Base-by-base conservation (phyloP, 1,284 basidiomycete species). In the Wolfiporia cocos region DNA sequence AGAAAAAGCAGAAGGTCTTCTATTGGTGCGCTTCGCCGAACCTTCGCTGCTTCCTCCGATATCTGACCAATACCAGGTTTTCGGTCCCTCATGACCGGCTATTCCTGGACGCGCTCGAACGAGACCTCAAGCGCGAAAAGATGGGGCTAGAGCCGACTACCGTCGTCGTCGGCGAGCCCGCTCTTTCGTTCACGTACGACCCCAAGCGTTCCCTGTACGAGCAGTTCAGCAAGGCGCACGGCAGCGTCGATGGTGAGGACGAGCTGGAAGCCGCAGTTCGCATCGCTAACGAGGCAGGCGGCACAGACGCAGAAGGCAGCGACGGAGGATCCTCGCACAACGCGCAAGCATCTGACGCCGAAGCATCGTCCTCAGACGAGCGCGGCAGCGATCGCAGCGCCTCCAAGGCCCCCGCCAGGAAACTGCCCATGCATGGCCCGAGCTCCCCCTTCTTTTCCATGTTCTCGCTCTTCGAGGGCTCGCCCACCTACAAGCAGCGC, bases 1-100 rank as follows among this genome's bases (percentile, higher is more conserved):
- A 95, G 62, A 96, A 95, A 73, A 94, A 94, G 68, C 92, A 93
- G 68, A 92, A 92, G 60, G 88, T 89, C 18, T 95, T 94, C 58
- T 93, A 89, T 63, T 95, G 92, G 91, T 88, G 54, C 40, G 80
- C 68, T 10, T 3, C 20, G 39, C 14, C n/a, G 22, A 17, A 14
- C 14, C 34, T 17, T 18, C 29, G n/a, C 18, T n/a, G 21, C 20
- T 5, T 23, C 34, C n/a, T 31, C 39, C 24, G 23, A 32, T 30
- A 7, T 32, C 39, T 34, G 38, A 28, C 28, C 4, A 32, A 7
- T 29, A 7, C 9, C 56, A 82, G 80, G 80, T 84, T 81, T 63
- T 83, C 80, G 2, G 92, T 95, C 10, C 91, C 91, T 3, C 92
- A 95, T 50, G 92, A 95, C 63, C 84, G 92, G n/a, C 81, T 95